phyloP scores from a whole-genome alignment of 345 rosid species.

The Aegle marmelos region DNA sequence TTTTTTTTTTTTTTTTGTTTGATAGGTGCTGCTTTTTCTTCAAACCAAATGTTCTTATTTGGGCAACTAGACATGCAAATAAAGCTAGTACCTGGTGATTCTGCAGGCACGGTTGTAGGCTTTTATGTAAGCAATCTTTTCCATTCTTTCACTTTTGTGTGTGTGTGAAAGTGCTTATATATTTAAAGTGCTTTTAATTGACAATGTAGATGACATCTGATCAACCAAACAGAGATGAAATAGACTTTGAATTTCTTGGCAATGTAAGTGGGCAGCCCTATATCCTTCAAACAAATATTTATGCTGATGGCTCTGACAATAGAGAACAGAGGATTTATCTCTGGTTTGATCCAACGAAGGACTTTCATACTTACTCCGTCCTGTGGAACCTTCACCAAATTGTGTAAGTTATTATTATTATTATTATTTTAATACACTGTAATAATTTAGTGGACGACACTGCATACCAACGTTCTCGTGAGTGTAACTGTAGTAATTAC shows the following conservation, averaged over 20 bases:
- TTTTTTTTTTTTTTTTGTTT: neutral
- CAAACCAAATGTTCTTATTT: constrained; percentile 69
- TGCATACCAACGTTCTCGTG: too few relatives aligned
- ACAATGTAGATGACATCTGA: constrained; percentile 57
- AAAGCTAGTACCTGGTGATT: constrained; percentile 70
- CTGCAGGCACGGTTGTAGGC: constrained; percentile 83
- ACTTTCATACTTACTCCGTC: constrained; percentile 74
- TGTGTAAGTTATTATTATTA: constrained; percentile 64
- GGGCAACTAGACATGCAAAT: constrained; percentile 74
- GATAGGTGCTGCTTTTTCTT: constrained; percentile 69
- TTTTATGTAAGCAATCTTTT: constrained; percentile 52
- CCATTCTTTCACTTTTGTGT: neutral
- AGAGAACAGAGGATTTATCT: constrained; percentile 75
- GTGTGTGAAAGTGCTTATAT: neutral
- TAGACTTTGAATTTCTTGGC: constrained; percentile 82
- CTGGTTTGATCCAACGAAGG: constrained; percentile 88
- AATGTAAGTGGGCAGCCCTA: constrained; percentile 69
- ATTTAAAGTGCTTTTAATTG: neutral
- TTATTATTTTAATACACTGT: neutral
- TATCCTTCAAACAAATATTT: constrained; percentile 80
- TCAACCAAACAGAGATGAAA: constrained; percentile 73
- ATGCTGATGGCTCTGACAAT: constrained; percentile 57
- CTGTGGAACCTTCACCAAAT: constrained; percentile 85
- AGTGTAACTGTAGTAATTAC: too few relatives aligned
- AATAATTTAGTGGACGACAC: neutral